These are phyloP conservation scores for Endocladia muricata DNA, from an alignment of 31 red algal species.

Conservation along the genomic window DNA sequence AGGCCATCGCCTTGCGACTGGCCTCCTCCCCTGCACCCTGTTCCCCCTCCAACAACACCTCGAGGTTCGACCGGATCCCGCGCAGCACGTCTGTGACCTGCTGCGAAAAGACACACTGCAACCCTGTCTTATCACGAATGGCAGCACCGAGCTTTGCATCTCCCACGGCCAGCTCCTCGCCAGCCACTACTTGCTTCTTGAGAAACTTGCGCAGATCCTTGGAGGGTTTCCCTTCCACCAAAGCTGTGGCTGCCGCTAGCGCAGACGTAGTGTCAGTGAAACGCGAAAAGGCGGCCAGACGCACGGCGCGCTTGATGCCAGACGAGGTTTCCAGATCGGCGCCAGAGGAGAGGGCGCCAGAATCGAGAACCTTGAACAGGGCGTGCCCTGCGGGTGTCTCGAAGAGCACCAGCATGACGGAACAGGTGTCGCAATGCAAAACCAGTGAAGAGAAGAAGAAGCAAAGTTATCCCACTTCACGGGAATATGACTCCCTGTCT, in stretches of 20 bases:
- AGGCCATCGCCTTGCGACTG: constrained; percentile 73
- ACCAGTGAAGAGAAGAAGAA: too few relatives aligned
- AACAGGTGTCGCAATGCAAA: too few relatives aligned
- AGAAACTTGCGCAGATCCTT: constrained; percentile 96
- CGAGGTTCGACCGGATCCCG: constrained; percentile 73
- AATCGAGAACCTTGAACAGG: constrained; percentile 90
- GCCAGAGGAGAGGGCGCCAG: constrained; percentile 40
- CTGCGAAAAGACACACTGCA: constrained; percentile 85
- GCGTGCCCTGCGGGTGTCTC: constrained; percentile 97
- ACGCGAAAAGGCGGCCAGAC: constrained; percentile 83
- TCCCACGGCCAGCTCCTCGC: constrained; percentile 80
- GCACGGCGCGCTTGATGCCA: constrained; percentile 53
- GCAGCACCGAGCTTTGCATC: constrained; percentile 93
- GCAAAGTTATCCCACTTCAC: too few relatives aligned
- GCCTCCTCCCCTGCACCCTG: constrained; percentile 35
- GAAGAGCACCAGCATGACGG: constrained; percentile 91
- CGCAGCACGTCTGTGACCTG: constrained; percentile 72
- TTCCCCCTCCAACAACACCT: constrained; percentile 68
- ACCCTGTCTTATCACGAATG: constrained; percentile 88
- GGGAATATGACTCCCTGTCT: too few relatives aligned
- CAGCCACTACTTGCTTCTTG: constrained; percentile 62
- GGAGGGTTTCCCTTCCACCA: constrained; percentile 88
- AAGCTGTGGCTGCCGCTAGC: constrained; percentile 76
- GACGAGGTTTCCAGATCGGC: constrained; percentile 51
- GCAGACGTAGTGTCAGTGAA: constrained; percentile 91